These are phyloP conservation scores for Amanita inopinata DNA, from an alignment of 768 basidiomycete genomes.

Conservation along the genomic window DNA sequence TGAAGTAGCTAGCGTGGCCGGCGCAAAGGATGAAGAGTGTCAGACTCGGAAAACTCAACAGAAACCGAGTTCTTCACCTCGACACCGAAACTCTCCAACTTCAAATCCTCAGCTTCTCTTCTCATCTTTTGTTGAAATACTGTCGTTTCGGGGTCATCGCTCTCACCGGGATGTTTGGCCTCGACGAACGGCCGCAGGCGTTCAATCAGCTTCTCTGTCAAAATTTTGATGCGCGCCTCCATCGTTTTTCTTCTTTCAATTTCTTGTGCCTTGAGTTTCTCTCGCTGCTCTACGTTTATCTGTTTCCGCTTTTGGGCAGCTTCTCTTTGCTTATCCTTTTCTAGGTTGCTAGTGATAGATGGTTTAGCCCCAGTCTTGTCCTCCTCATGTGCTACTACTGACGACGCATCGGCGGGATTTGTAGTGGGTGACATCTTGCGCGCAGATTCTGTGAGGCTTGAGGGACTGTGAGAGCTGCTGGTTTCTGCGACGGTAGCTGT, in stretches of 20 bases:
- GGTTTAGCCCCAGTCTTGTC: constrained; percentile 8
- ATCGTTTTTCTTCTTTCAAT: constrained; percentile 70
- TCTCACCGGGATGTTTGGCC: constrained; percentile 72
- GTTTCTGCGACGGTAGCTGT: constrained; percentile 9
- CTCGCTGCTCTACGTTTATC: constrained; percentile 74
- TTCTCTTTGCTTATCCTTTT: constrained; percentile 34
- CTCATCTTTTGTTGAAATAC: constrained; percentile 70
- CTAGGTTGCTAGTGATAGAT: constrained; percentile 19
- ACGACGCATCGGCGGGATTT: constrained; percentile 4
- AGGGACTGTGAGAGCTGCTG: constrained; percentile 12
- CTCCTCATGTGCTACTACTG: neutral
- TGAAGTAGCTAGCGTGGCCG: constrained; percentile 55
- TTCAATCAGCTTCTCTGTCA: constrained; percentile 76
- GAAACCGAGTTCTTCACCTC: constrained; percentile 45
- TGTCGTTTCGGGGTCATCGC: constrained; percentile 74
- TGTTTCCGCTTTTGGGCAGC: constrained; percentile 38
- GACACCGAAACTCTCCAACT: constrained; percentile 95
- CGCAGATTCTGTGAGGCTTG: constrained; percentile 9
- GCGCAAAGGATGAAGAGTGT: too few relatives aligned
- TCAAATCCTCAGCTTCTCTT: constrained; percentile 88
- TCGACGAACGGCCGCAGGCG: constrained; percentile 86
- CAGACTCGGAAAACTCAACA: neutral
- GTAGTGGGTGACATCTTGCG: constrained; percentile 10
- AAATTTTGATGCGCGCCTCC: constrained; percentile 62
- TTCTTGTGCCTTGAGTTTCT: constrained; percentile 77